phyloP scores from a whole-genome alignment of 2,329 filamentous ascomycete species.

The Madurella mycetomatis region DNA sequence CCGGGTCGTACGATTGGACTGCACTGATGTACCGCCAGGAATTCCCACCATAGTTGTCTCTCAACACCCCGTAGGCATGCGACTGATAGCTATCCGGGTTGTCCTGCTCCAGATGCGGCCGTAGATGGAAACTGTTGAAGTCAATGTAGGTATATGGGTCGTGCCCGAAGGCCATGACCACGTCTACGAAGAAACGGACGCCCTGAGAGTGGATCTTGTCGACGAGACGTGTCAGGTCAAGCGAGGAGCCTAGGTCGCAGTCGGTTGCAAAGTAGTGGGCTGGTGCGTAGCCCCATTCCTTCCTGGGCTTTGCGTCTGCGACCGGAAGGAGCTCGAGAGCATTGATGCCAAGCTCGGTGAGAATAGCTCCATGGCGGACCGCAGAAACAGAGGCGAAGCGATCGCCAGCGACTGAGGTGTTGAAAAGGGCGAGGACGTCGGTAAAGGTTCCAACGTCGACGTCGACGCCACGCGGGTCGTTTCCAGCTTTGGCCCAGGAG shows the following conservation, averaged over 20 bases:
- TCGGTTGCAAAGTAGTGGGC: constrained; percentile 27
- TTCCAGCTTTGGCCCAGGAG: constrained; percentile 22
- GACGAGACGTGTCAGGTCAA: constrained; percentile 19
- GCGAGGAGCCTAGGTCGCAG: constrained; percentile 21
- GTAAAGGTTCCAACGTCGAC: constrained; percentile 24
- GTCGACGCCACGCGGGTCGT: constrained; percentile 11
- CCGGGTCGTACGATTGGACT: constrained; percentile 19
- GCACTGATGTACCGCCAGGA: constrained; percentile 22
- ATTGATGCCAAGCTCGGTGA: constrained; percentile 27
- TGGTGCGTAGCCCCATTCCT: constrained; percentile 25
- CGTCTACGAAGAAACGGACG: constrained; percentile 23
- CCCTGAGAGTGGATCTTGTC: constrained; percentile 17
- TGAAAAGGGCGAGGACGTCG: constrained; percentile 24
- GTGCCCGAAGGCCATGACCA: constrained; percentile 26
- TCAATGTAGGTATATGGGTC: constrained; percentile 23
- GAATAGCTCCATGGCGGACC: constrained; percentile 14
- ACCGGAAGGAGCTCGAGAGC: constrained; percentile 25
- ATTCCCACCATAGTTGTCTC: constrained; percentile 22
- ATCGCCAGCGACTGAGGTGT: constrained; percentile 3
- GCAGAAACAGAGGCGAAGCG: constrained; percentile 12
- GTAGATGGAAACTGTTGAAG: constrained; percentile 23
- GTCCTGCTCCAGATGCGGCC: constrained; percentile 15
- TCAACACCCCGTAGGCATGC: constrained; percentile 11
- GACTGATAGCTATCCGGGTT: constrained; percentile 28
- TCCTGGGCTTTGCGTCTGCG: constrained; percentile 22